Evolutionary conservation across 352 stramenopile genomes (phyloP).

Genomic region (Phytopythium oedochilum): DNA sequence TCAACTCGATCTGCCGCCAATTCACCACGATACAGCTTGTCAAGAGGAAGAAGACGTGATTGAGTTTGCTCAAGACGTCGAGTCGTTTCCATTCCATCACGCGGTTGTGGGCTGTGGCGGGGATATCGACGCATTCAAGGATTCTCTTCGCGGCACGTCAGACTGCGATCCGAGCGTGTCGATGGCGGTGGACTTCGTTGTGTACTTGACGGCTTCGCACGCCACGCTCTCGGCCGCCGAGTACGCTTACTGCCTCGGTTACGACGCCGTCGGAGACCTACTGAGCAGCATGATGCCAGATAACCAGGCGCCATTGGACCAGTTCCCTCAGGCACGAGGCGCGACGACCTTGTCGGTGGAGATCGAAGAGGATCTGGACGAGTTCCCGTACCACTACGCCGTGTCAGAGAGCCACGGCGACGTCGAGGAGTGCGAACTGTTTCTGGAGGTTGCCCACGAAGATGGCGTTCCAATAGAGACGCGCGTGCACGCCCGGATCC

Average conservation of each 20-base stretch:
- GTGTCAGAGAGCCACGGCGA: neutral
- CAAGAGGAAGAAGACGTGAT: neutral
- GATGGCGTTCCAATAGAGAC: slow-evolving; percentile 1
- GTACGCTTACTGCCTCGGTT: slow-evolving; percentile 18
- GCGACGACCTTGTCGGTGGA: neutral
- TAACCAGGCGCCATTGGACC: neutral
- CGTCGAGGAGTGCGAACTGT: slow-evolving; percentile 3
- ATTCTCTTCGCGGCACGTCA: neutral
- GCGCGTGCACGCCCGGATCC: neutral
- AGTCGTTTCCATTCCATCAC: slow-evolving; percentile 9
- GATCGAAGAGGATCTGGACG: slow-evolving; percentile 1
- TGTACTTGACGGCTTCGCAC: neutral
- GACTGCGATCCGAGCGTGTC: neutral
- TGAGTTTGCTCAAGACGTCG: slow-evolving; percentile 6
- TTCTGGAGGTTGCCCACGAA: neutral
- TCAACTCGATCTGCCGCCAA: neutral
- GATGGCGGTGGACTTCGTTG: slow-evolving; percentile 2
- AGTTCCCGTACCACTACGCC: slow-evolving; percentile 4
- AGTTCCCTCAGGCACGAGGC: neutral
- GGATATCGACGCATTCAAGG: slow-evolving; percentile 1
- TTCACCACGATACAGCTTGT: neutral
- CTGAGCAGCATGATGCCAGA: neutral
- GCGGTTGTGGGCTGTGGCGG: slow-evolving; percentile 8
- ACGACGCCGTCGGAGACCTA: slow-evolving; percentile 10
- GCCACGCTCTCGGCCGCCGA: neutral